These are phyloP conservation scores for Lupinus albus DNA, from an alignment of 306 rosid genomes.

Conservation along the genomic window DNA sequence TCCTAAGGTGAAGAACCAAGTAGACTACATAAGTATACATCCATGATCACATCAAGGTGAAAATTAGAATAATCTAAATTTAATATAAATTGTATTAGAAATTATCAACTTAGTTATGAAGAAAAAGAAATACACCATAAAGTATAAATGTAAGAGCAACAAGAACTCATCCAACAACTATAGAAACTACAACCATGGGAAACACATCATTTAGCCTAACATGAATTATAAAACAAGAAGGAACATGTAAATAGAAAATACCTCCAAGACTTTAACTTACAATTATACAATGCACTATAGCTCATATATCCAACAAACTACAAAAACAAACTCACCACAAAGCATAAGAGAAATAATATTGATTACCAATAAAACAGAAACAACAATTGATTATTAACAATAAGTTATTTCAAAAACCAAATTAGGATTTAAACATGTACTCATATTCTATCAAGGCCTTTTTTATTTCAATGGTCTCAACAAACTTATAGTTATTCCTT, in stretches of 20 bases:
- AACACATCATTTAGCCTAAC: conserved; percentile 22
- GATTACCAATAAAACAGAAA: conserved; percentile 55
- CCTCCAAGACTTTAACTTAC: conserved; percentile 55
- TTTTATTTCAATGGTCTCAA: too few species aligned
- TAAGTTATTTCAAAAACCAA: neutral
- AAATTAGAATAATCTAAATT: neutral
- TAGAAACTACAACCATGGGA: conserved; percentile 67
- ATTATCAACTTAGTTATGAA: conserved; percentile 62
- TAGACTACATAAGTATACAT: neutral
- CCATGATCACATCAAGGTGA: conserved; percentile 18
- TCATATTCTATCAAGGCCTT: conserved; percentile 46
- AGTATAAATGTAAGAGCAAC: conserved; percentile 68
- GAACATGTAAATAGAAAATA: neutral
- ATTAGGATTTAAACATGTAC: neutral
- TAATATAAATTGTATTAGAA: neutral
- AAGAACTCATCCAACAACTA: conserved; percentile 69
- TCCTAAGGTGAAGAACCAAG: neutral
- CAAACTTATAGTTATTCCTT: too few species aligned
- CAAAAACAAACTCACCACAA: conserved; percentile 31
- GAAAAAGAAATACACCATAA: conserved; percentile 74
- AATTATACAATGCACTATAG: conserved; percentile 71
- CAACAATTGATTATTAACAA: conserved; percentile 11
- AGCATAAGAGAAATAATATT: conserved; percentile 15
- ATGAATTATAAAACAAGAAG: neutral
- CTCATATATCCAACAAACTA: conserved; percentile 82